Conservation (phyloP, 202 grass and related monocot species). For the Brachypodium distachyon region DNA sequence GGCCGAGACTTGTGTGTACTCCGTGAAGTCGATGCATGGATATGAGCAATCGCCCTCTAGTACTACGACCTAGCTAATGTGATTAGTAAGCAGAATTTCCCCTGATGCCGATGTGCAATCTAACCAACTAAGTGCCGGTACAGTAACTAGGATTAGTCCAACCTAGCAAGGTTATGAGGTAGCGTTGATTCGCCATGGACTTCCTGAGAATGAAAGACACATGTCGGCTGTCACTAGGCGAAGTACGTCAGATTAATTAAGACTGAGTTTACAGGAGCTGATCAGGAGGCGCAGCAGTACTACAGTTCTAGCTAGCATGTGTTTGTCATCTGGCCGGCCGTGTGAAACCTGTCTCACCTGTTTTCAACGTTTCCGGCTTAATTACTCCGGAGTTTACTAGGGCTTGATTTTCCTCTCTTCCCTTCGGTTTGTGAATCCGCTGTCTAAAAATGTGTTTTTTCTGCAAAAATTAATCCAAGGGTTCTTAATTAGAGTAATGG, state of each 20-base stretch:
- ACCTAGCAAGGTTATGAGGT: neutral
- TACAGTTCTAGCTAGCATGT: no score
- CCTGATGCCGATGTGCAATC: neutral
- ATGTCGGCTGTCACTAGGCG: no score
- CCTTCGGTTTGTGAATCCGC: neutral
- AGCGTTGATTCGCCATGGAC: neutral
- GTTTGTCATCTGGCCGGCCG: neutral
- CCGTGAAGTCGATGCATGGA: neutral
- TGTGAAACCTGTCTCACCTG: neutral
- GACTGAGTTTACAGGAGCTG: neutral
- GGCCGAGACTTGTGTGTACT: neutral
- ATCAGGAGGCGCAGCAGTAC: neutral
- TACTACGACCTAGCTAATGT: neutral
- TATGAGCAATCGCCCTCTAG: neutral
- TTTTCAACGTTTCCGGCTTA: neutral
- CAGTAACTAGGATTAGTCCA: neutral
- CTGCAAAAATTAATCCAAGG: no score
- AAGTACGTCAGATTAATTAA: neutral
- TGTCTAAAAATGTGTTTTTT: neutral
- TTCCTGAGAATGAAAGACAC: neutral
- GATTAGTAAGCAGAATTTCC: neutral
- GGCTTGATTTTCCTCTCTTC: neutral
- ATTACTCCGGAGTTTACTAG: no score
- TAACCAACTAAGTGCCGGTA: neutral
- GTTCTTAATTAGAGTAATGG: no score